Conservation (phyloP, 2,329 filamentous ascomycete species). For the Elsinoe perseae region DNA sequence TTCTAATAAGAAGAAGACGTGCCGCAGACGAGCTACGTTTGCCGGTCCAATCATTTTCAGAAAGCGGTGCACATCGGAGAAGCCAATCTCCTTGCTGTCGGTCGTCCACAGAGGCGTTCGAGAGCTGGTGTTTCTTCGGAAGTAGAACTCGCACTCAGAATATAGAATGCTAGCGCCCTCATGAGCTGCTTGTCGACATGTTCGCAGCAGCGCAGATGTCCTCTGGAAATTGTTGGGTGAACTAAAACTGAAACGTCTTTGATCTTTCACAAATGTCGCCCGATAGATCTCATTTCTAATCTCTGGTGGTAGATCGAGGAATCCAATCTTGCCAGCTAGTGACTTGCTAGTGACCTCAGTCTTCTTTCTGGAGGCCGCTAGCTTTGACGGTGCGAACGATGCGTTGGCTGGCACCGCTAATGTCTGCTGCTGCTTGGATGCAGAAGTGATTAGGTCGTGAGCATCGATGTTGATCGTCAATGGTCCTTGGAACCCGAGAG, state of each 20-base stretch:
- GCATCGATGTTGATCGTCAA: constrained; percentile 37
- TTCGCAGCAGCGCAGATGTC: constrained; percentile 40
- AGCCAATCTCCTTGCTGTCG: constrained; percentile 40
- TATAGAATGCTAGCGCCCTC: constrained; percentile 45
- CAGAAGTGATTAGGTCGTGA: constrained; percentile 13
- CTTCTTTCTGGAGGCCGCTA: neutral
- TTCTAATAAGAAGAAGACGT: constrained; percentile 38
- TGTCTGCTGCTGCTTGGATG: neutral
- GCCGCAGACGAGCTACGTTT: constrained; percentile 41
- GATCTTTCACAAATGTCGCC: constrained; percentile 32
- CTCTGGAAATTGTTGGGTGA: constrained; percentile 32
- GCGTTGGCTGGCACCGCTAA: too few relatives aligned
- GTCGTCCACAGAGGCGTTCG: constrained; percentile 31
- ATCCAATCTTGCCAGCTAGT: constrained; percentile 21
- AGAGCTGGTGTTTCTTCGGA: constrained; percentile 33
- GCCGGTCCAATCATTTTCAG: constrained; percentile 41
- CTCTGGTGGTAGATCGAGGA: constrained; percentile 36
- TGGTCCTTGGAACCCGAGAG: constrained; percentile 39
- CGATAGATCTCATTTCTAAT: constrained; percentile 43
- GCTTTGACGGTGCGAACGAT: neutral
- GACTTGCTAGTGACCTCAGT: neutral
- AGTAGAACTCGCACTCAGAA: constrained; percentile 42
- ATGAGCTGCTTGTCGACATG: constrained; percentile 38
- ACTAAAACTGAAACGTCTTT: constrained; percentile 30
- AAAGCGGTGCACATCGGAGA: constrained; percentile 36